Base-by-base conservation (phyloP, 2,329 filamentous ascomycete genomes). In the Sordariomycetes sp. region DNA sequence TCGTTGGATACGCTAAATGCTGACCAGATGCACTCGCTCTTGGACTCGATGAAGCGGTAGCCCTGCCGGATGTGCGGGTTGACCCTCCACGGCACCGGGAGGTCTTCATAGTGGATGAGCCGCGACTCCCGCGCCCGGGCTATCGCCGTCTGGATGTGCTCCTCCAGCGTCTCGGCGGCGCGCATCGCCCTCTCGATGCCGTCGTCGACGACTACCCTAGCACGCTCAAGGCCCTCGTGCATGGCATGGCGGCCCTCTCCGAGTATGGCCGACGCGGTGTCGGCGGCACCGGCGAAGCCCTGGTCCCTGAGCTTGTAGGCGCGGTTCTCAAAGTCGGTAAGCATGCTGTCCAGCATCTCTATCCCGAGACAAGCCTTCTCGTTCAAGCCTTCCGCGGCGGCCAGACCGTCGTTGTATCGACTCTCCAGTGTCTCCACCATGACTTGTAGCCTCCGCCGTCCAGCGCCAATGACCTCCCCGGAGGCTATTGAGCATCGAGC, bases 1-100 rank as follows among this genome's bases (percentile, higher is more conserved):
- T 99, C 94, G 71, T 99, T 99, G 62, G 89, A 95, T 59, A 94
- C 75, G 61, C 82, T 80, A 66, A 96, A 91, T 61, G 89, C 83
- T 24, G 90, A 96, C 55, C 82, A 81, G 55, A 97, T 76, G 68
- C 92, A 97, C 63, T 92, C 92, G 58, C 92, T 75, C 70, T 95
- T 95, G 59, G 89, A 90, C 65, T 95, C 89, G 60, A 84, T 87
- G 75, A 99, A 99, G 55, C 94, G 91, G 69, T 99, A 99, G 20
- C 94, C 94, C 57, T 82, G 83, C 55, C 85, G 77, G 67, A 99
- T 97, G 71, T 99, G 90, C 1, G 91, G 90, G 71, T 99, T 99
- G 66, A 95, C 86, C 60, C 88, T 82, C 94, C 94, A 99, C 0
- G 94, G 94, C 42, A 87, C 76, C 1, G 94, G 94, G 5, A 99